A percentile compares a stretch with the other conserved stretches of the same genome.
Evolutionary conservation across 306 rosid genomes (phyloP).

Genomic region (Medicago ruthenica): DNA sequence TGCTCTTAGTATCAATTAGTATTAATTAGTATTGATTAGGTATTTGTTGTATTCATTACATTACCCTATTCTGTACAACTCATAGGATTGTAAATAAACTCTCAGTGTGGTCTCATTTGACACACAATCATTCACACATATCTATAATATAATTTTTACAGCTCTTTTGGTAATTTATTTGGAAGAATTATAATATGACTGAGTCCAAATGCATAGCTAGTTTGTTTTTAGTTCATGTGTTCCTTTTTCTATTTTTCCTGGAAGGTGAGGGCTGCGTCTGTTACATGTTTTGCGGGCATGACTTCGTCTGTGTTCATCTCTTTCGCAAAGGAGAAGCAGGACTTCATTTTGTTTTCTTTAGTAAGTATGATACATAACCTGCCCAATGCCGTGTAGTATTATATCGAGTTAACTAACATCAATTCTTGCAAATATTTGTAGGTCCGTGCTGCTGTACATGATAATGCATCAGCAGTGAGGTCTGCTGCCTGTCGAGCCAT

Average conservation of each 20-base stretch:
- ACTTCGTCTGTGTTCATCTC: slow-evolving; percentile 82
- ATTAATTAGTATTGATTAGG: too few species aligned
- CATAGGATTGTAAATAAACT: too few species aligned
- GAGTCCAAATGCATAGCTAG: background rate
- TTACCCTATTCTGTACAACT: too few species aligned
- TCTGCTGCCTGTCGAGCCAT: slow-evolving; percentile 98
- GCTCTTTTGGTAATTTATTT: background rate
- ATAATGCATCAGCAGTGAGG: slow-evolving; percentile 79
- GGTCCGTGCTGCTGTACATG: slow-evolving; percentile 67
- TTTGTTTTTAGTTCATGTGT: slow-evolving; percentile 1
- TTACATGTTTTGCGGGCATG: slow-evolving; percentile 96
- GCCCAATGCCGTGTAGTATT: slow-evolving; percentile 29
- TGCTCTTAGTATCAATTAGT: too few species aligned
- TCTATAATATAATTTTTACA: too few species aligned
- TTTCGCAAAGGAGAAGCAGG: slow-evolving; percentile 66
- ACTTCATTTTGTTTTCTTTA: slow-evolving; percentile 64
- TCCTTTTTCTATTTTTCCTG: slow-evolving; percentile 37
- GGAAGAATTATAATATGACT: background rate
- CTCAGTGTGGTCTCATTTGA: too few species aligned
- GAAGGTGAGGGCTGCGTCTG: slow-evolving; percentile 90
- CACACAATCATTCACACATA: too few species aligned
- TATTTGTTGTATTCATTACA: too few species aligned
- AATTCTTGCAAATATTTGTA: slow-evolving; percentile 46
- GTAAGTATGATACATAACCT: slow-evolving; percentile 58
- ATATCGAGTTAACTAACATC: slow-evolving; percentile 33